phyloP scores from a whole-genome alignment of 1,139 yeast genomes.

The Eremothecium cymbalariae region DNA sequence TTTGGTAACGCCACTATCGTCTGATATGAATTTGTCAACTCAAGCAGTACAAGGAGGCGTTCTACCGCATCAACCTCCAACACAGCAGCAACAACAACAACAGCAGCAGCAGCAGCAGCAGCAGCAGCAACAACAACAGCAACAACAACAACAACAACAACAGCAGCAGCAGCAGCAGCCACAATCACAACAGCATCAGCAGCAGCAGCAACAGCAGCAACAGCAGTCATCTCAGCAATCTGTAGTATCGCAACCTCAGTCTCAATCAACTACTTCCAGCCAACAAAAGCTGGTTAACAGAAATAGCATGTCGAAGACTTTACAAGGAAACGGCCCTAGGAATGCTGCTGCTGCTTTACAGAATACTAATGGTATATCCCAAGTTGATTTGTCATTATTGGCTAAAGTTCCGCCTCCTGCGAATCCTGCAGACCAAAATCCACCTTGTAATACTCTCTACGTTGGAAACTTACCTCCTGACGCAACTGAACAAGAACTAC shows the following conservation, averaged over 20 bases:
- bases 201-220: slow-evolving; percentile 6
- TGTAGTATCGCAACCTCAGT: neutral
- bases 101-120: slow-evolving; percentile 15
- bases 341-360: slow-evolving; percentile 10
- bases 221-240: slow-evolving; percentile 2
- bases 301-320: slow-evolving; percentile 2
- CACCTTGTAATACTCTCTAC: slow-evolving; percentile 93
- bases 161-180: slow-evolving; percentile 8
- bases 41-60: slow-evolving; percentile 8
- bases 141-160: slow-evolving; percentile 6
- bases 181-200: slow-evolving; percentile 7
- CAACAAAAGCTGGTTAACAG: slow-evolving; percentile 4
- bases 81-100: slow-evolving; percentile 14
- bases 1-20: slow-evolving; percentile 12
- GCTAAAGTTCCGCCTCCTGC: slow-evolving; percentile 93
- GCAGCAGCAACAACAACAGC: slow-evolving; percentile 7
- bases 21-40: slow-evolving; percentile 8
- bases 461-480: slow-evolving; percentile 97
- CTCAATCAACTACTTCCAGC: neutral
- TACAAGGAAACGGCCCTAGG: slow-evolving; percentile 6
- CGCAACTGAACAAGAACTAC: slow-evolving; percentile 87
- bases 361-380: slow-evolving; percentile 34
- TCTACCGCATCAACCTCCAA: slow-evolving; percentile 3
- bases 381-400: slow-evolving; percentile 56
- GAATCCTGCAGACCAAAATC: slow-evolving; percentile 97